Evolutionary conservation across 768 basidiomycete genomes (phyloP), one percentile per base, ranked within the genome.

Genomic region (Asterophora parasitica): DNA sequence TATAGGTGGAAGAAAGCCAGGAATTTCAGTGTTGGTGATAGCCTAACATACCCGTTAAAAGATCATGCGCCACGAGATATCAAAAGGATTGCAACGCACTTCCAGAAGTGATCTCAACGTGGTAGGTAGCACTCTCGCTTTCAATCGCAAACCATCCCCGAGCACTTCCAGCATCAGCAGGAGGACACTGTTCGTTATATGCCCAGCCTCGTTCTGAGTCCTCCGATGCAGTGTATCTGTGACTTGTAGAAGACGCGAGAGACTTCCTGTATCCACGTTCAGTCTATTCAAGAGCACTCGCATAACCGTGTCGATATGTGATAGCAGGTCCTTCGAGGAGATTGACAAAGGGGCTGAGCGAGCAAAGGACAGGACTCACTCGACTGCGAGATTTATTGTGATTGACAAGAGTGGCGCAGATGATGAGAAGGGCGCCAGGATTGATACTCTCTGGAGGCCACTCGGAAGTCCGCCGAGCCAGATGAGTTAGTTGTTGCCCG

Each of bases 401-500:
- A 47, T 80, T 73, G 11, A 85, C 66, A 26, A 88, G 67, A 11
- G 69, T 67, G 3, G 77, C 67, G 0, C 73, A 66, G 42, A 84
- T 75, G 3, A 61, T 41, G 13, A 89, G 55, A 8, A 88, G 57
- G 4, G 83, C 71, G 7, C 79, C 78, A 4, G 81, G 72, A 57
- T 88, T 77, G 46, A 81, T 70, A 3, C 54, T 58, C 10, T 70
- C 70, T 15, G 73, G 62, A 32, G 71, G 60, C 58, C 73, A 73
- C 43, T 88, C 84, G 1, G 78, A 72, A n/a, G 76, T 69, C 27
- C 80, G 77, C 5, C 83, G 76, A 36, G 79, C 74, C 42, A 84
- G 57, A 23, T 66, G 67, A 1, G 69, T 72, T 10, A 87, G 66
- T 35, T 77, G 75, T 34, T 76, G 69, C 5, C 81, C 82, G 38